phyloP scores from a whole-genome alignment of 306 rosid species.

The Aeschynomene evenia region DNA sequence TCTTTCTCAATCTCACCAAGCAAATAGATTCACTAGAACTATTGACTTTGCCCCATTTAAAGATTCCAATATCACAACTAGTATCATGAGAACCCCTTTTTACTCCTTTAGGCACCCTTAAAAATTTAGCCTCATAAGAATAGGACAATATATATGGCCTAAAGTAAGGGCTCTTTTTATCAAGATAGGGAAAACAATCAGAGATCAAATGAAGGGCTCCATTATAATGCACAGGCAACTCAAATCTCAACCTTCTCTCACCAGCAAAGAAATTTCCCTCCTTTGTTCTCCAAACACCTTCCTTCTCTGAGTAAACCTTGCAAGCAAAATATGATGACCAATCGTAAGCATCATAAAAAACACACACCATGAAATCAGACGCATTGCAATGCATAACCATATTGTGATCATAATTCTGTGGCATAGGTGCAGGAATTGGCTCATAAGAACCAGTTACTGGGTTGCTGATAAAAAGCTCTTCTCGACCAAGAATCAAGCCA shows the following conservation, averaged over 20 bases:
- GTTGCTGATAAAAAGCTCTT: not conserved
- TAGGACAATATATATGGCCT: conserved; percentile 21
- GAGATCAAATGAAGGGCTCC: conserved; percentile 10
- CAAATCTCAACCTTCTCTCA: not conserved
- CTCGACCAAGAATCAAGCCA: conserved; percentile 4
- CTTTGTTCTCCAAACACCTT: not conserved
- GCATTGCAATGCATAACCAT: not conserved
- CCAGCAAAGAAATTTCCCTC: not conserved
- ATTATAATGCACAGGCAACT: not conserved
- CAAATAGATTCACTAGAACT: not conserved
- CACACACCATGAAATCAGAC: not conserved
- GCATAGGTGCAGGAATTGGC: not conserved
- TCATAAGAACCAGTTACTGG: not conserved
- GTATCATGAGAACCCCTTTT: not conserved
- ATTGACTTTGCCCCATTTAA: not conserved
- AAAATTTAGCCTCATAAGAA: not conserved
- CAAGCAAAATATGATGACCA: not conserved
- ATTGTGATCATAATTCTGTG: not conserved
- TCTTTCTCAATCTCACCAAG: conserved; percentile 9
- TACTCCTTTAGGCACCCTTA: not conserved
- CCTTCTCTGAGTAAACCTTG: not conserved
- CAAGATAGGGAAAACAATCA: not conserved
- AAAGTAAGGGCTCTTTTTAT: not conserved
- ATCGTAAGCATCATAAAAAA: not conserved
- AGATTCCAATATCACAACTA: conserved; percentile 2